Percentiles rank a stretch among this genome's conserved stretches.
Conservation (phyloP, 2,329 filamentous ascomycete species). For the Plectosphaerella plurivora region DNA sequence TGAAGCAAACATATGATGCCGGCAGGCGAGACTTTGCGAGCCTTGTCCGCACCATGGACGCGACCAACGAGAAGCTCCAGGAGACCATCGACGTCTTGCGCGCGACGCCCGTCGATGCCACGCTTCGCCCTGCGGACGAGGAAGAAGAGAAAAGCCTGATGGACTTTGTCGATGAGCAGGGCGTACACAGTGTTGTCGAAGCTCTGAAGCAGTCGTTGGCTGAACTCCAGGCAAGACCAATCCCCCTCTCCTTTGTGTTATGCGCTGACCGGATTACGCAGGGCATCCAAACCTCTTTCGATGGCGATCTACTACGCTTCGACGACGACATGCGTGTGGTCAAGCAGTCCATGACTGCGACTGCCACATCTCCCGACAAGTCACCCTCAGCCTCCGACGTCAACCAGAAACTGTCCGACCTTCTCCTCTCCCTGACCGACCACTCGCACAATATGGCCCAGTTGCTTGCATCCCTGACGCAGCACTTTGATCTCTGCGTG, state of each 20-base stretch:
- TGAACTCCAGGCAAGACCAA: constrained; percentile 56
- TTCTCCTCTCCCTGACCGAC: constrained; percentile 60
- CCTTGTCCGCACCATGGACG: constrained; percentile 62
- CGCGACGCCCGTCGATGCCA: constrained; percentile 58
- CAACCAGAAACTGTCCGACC: constrained; percentile 41
- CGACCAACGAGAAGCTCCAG: constrained; percentile 59
- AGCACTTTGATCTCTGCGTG: constrained; percentile 90
- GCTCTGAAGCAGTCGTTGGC: constrained; percentile 67
- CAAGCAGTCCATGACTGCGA: constrained; percentile 49
- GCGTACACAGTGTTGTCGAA: constrained; percentile 61
- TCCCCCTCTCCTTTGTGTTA: neutral
- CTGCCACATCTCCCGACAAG: constrained; percentile 23
- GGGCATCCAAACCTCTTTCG: constrained; percentile 67
- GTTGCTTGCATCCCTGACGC: constrained; percentile 73
- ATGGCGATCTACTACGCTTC: constrained; percentile 70
- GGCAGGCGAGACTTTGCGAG: constrained; percentile 57
- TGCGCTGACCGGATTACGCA: constrained; percentile 17
- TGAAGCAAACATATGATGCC: constrained; percentile 52
- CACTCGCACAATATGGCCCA: constrained; percentile 81
- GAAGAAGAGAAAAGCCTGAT: constrained; percentile 60
- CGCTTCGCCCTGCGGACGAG: constrained; percentile 51
- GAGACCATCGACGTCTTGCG: constrained; percentile 62
- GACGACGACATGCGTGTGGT: constrained; percentile 68
- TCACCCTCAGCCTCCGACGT: constrained; percentile 29
- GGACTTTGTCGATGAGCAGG: constrained; percentile 72